Base-by-base conservation (phyloP, 345 rosid genomes). In the Sisymbrium altissimum region DNA sequence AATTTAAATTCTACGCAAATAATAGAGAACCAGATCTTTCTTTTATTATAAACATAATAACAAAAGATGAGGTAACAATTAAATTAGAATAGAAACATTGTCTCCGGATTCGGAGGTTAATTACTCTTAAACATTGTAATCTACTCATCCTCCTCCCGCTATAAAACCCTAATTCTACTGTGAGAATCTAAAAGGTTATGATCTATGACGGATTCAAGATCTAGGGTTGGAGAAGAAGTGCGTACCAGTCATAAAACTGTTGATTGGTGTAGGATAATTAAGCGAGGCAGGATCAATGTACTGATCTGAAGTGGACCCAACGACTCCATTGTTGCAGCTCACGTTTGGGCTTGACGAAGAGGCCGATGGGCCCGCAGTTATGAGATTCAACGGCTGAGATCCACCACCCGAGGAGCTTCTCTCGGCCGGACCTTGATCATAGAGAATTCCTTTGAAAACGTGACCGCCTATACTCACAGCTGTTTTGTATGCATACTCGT, bases 181-280 rank as follows among this genome's bases (percentile, higher is more conserved):
- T 67, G 60, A 75, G 19, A 46, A 40, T 68, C 58, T 69, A 69
- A 27, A 48, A 35, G 3, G 64, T 44, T 61, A 50, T n/a, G 25
- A 35, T 30, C 9, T 12, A 35, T 62, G 66, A 52, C 8, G 10
- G 55, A 46, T 7, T 81, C 72, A 86, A 48, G 96, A 85, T 81
- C 97, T 89, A 64, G 91, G 85, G 44, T 88, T 89, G 60, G 90
- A 89, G 84, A 91, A 94, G 89, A 89, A 91, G 54, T 82, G 88
- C 81, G 96, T 89, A 88, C 95, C 95, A 36, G 95, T 90, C 71
- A 86, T 83, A 55, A 85, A 88, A 56, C 88, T 86, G 73, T 82
- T 88, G 66, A 87, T 83, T 7, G 98, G 88, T 61, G 95, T 86
- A 54, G 95, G 88, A 64, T 88, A 94, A 45, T 81, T 52, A 41